Conservation (phyloP, 2,329 filamentous ascomycete species). For the Trichophyton schoenleinii region DNA sequence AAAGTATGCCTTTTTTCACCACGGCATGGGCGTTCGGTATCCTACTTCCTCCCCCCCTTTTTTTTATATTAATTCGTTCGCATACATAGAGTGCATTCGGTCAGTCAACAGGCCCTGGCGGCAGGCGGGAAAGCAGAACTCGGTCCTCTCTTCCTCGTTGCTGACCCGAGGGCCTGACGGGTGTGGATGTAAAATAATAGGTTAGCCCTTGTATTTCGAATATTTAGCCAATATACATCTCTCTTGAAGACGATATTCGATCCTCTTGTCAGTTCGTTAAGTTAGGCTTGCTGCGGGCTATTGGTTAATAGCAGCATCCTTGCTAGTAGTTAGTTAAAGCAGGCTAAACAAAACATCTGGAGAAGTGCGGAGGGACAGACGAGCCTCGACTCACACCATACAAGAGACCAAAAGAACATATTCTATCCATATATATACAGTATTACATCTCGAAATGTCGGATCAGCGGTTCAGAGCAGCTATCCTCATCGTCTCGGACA, state of each 20-base stretch:
- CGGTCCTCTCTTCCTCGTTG: neutral
- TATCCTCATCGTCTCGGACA: constrained; percentile 82
- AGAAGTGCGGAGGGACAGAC: neutral
- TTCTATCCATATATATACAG: neutral
- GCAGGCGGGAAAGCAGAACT: neutral
- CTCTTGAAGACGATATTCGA: neutral
- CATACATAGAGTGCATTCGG: constrained; percentile 12
- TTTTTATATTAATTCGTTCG: neutral
- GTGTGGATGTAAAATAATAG: constrained; percentile 5
- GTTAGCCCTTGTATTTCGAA: constrained; percentile 3
- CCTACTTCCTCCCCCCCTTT: neutral
- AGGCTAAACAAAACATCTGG: neutral
- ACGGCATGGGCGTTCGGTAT: constrained; percentile 6
- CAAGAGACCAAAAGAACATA: neutral
- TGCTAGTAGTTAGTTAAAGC: neutral
- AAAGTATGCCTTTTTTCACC: constrained; percentile 16
- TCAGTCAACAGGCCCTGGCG: constrained; percentile 17
- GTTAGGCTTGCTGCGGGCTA: too few species aligned
- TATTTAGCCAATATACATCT: neutral
- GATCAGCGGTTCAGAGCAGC: constrained; percentile 49
- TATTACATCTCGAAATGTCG: constrained; percentile 17
- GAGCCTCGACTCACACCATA: neutral
- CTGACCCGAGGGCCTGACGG: neutral
- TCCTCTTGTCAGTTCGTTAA: too few species aligned
- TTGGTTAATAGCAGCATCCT: neutral